Conservation (phyloP, 2,329 filamentous ascomycete species). For the Elsinoe australis region DNA sequence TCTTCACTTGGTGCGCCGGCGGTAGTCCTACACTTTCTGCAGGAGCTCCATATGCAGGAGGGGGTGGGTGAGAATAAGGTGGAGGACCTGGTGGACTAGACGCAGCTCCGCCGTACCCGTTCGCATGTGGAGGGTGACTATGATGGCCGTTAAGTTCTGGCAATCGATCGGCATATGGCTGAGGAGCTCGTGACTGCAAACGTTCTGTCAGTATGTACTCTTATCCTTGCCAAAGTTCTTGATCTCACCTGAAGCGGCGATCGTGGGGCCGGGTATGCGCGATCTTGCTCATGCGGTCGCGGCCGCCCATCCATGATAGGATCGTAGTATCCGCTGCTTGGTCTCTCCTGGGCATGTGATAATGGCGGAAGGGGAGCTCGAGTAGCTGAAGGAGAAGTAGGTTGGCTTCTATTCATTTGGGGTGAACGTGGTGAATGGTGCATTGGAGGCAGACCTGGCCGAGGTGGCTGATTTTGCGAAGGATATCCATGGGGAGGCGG, state of each 20-base stretch:
- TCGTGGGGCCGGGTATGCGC: constrained; percentile 30
- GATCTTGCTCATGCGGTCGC: constrained; percentile 29
- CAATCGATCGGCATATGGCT: constrained; percentile 1
- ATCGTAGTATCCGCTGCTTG: constrained; percentile 44
- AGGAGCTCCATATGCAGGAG: constrained; percentile 24
- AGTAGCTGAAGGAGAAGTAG: constrained; percentile 32
- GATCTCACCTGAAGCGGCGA: constrained; percentile 27
- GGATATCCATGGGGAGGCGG: constrained; percentile 29
- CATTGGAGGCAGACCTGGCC: constrained; percentile 24
- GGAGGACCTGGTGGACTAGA: constrained; percentile 1
- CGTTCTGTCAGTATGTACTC: background rate
- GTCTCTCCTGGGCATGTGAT: constrained; percentile 32
- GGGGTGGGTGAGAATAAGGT: constrained; percentile 18
- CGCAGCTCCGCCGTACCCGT: constrained; percentile 1
- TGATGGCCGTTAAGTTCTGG: constrained; percentile 8
- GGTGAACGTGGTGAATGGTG: constrained; percentile 25
- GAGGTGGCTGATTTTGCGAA: constrained; percentile 27
- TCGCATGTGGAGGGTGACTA: background rate
- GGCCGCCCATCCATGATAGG: constrained; percentile 40
- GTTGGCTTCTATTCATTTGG: constrained; percentile 28
- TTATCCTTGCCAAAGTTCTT: background rate
- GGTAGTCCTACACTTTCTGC: constrained; percentile 9
- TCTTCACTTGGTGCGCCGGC: background rate
- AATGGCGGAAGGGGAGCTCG: constrained; percentile 24
- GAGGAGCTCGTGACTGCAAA: constrained; percentile 3